Evolutionary conservation across 208 protist species (phyloP).

Genomic region (Trypanosomatidae sp.): DNA sequence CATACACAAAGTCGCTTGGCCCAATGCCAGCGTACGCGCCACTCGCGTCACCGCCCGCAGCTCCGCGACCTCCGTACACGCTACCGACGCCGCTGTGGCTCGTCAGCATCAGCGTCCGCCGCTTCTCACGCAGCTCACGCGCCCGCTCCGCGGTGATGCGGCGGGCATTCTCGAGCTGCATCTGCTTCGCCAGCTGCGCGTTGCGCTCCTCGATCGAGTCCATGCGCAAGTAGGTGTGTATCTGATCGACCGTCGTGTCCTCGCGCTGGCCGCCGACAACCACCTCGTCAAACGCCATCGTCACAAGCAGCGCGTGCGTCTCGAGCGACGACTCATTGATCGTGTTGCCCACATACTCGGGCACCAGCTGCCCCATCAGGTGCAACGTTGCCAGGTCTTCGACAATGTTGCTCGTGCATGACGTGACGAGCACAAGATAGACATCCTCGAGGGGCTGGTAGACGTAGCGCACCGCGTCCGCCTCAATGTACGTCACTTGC

Average conservation of each 20-base stretch:
- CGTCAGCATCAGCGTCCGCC: constrained; percentile 4
- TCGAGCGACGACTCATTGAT: constrained; percentile 70
- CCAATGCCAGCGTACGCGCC: constrained; percentile 69
- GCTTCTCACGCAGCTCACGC: constrained; percentile 64
- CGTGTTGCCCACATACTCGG: constrained; percentile 72
- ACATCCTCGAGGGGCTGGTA: constrained; percentile 96
- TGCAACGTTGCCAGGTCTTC: constrained; percentile 96
- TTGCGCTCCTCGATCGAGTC: constrained; percentile 93
- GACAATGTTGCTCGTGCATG: constrained; percentile 94
- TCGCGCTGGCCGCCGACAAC: constrained; percentile 92
- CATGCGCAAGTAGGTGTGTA: constrained; percentile 95
- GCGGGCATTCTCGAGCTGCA: constrained; percentile 87
- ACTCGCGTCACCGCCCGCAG: constrained; percentile 9
- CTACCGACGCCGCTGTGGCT: background rate
- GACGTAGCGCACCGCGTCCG: constrained; percentile 93
- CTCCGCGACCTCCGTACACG: constrained; percentile 8
- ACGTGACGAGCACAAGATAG: constrained; percentile 91
- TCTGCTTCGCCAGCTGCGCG: constrained; percentile 58
- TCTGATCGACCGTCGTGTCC: constrained; percentile 88
- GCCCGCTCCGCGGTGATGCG: constrained; percentile 78
- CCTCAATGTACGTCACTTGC: constrained; percentile 97
- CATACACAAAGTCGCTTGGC: constrained; percentile 30
- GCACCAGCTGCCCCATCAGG: constrained; percentile 83
- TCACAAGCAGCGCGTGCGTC: constrained; percentile 85
- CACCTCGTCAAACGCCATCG: constrained; percentile 97